These are phyloP conservation scores for Chalciporus sp. DNA, from an alignment of 1,284 basidiomycete species.

Conservation along the genomic window DNA sequence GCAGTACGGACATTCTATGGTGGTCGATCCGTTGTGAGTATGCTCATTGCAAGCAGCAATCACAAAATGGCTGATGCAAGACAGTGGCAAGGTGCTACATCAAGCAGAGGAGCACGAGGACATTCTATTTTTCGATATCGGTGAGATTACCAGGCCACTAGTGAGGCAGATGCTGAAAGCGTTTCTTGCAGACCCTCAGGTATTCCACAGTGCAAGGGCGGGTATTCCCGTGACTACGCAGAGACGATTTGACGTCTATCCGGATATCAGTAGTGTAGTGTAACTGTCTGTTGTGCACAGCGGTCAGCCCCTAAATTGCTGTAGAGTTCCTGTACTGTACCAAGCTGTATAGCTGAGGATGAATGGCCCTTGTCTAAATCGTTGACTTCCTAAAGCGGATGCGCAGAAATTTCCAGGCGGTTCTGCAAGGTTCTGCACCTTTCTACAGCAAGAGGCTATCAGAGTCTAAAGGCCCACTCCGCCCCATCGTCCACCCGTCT, in stretches of 20 bases:
- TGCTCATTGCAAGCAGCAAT: neutral
- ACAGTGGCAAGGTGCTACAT: slow-evolving; percentile 77
- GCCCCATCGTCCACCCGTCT: slow-evolving; percentile 12
- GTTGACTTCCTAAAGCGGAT: slow-evolving; percentile 29
- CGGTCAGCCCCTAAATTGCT: neutral
- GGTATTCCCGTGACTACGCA: slow-evolving; percentile 90
- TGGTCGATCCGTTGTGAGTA: slow-evolving; percentile 85
- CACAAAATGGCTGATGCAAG: slow-evolving; percentile 11
- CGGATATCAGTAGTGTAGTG: slow-evolving; percentile 55
- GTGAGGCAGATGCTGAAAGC: slow-evolving; percentile 1
- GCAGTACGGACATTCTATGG: slow-evolving; percentile 89
- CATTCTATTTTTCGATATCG: slow-evolving; percentile 82
- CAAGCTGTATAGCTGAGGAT: no score
- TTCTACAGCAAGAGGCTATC: slow-evolving; percentile 30
- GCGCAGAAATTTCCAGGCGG: slow-evolving; percentile 37
- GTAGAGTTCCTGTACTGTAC: no score
- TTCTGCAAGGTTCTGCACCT: slow-evolving; percentile 39
- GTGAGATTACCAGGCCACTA: slow-evolving; percentile 46
- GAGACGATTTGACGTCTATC: slow-evolving; percentile 90
- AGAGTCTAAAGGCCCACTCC: slow-evolving; percentile 23
- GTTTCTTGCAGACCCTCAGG: slow-evolving; percentile 62
- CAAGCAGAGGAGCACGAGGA: slow-evolving; percentile 83
- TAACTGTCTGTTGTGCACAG: neutral
- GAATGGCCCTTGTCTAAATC: neutral
- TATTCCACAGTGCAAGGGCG: slow-evolving; percentile 68